phyloP scores from a whole-genome alignment of 768 basidiomycete species.

The Boletus sp. region DNA sequence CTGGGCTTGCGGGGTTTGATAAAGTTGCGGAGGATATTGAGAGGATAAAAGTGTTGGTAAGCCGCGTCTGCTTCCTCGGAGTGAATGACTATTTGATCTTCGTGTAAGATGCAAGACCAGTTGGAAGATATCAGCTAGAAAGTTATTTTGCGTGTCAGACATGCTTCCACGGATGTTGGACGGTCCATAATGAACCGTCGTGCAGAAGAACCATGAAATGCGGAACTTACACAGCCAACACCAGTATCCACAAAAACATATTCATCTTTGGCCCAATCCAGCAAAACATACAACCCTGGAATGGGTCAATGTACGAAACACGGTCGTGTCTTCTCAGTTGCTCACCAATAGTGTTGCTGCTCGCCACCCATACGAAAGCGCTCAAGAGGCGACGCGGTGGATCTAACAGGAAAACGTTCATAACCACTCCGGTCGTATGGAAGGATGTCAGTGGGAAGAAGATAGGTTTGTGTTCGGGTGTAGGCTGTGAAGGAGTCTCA shows the following conservation, averaged over 20 bases:
- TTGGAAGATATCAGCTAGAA: slow-evolving; percentile 61
- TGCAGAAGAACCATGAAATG: background rate
- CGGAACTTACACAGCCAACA: slow-evolving; percentile 61
- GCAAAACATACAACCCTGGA: slow-evolving; percentile 59
- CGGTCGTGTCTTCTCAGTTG: background rate
- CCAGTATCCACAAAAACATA: slow-evolving; percentile 74
- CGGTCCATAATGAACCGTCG: slow-evolving; percentile 3
- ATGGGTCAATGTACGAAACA: slow-evolving; percentile 22
- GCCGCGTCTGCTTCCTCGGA: slow-evolving; percentile 66
- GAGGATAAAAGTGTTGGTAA: slow-evolving; percentile 67
- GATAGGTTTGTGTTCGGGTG: slow-evolving; percentile 34
- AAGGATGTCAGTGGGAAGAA: slow-evolving; percentile 64
- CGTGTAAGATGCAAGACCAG: slow-evolving; percentile 72
- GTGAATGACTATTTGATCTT: slow-evolving; percentile 68
- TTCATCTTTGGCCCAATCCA: slow-evolving; percentile 62
- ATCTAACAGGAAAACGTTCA: slow-evolving; percentile 76
- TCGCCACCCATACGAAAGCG: slow-evolving; percentile 67
- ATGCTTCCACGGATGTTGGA: background rate
- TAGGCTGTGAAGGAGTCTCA: slow-evolving; percentile 11
- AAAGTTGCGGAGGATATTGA: slow-evolving; percentile 33
- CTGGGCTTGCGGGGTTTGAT: slow-evolving; percentile 24
- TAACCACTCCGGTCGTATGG: slow-evolving; percentile 62
- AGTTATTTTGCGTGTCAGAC: background rate
- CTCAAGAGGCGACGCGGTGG: slow-evolving; percentile 57
- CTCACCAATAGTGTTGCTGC: slow-evolving; percentile 35